These are phyloP conservation scores for Huiozyma naganishii DNA, from an alignment of 805 yeast genomes.

Conservation along the genomic window DNA sequence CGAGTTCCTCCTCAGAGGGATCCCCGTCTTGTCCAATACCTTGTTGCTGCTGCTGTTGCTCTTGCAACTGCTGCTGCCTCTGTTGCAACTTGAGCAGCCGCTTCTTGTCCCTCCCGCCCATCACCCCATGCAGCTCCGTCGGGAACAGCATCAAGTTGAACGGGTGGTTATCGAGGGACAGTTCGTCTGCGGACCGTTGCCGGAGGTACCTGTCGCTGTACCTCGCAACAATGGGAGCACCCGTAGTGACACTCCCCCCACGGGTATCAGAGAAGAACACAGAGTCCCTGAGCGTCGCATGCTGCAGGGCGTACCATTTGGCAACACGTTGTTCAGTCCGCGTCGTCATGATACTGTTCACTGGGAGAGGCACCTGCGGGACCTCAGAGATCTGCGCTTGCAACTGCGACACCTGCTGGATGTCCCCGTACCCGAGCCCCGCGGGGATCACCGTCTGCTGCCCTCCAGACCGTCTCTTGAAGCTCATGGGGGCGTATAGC, in stretches of 20 bases:
- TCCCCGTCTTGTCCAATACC: neutral
- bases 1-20: conserved; percentile 19
- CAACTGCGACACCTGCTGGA: conserved; percentile 12
- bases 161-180: conserved; percentile 71
- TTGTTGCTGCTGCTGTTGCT: conserved; percentile 16
- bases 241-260: conserved; percentile 40
- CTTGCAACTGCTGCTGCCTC: neutral
- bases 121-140: conserved; percentile 57
- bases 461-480: conserved; percentile 10
- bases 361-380: conserved; percentile 44
- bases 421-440: conserved; percentile 59
- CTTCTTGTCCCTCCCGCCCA: conserved; percentile 53
- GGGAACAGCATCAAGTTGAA: conserved; percentile 65
- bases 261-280: conserved; percentile 47
- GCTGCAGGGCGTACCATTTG: conserved; percentile 40
- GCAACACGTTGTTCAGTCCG: conserved; percentile 40
- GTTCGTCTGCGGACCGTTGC: conserved; percentile 39
- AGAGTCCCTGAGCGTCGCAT: conserved; percentile 46
- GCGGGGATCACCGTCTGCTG: conserved; percentile 39
- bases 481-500: conserved; percentile 37
- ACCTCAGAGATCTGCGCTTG: conserved; percentile 6
- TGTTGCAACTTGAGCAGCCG: conserved; percentile 18
- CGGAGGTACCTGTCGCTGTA: conserved; percentile 73
- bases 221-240: conserved; percentile 49
- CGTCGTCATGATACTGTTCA: conserved; percentile 46